Conservation (phyloP, 169 alveolate species). For the Haemoproteus tartakovskyi region DNA sequence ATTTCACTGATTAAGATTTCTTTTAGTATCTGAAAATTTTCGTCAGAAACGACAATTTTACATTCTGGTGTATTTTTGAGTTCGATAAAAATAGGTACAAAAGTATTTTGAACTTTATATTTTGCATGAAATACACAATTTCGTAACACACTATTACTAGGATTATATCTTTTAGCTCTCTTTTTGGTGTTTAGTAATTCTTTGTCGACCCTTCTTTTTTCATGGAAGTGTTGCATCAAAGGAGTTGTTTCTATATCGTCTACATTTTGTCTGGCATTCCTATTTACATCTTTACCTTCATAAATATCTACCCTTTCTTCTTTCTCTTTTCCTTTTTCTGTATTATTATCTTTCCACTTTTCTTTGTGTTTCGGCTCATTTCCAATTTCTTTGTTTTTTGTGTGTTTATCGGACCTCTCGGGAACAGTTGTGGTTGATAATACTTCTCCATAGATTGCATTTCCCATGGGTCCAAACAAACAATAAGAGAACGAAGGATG, state of each 20-base stretch:
- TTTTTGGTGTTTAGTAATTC: constrained; percentile 27
- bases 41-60: constrained; percentile 18
- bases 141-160: constrained; percentile 27
- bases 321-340: too few relatives aligned
- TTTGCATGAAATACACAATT: constrained; percentile 37
- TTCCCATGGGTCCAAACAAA: constrained; percentile 7
- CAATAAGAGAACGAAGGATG: too few relatives aligned
- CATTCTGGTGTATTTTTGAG: constrained; percentile 44
- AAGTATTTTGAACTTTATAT: constrained; percentile 13
- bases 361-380: too few relatives aligned
- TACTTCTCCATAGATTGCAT: constrained; percentile 4
- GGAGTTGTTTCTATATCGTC: too few relatives aligned
- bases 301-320: too few relatives aligned
- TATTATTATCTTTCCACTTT: too few relatives aligned
- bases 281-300: background rate
- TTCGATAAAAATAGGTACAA: constrained; percentile 26
- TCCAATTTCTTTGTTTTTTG: too few relatives aligned
- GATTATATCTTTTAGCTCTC: constrained; percentile 38
- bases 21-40: constrained; percentile 17
- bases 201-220: too few relatives aligned
- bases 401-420: background rate
- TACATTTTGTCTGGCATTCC: too few relatives aligned
- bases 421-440: background rate
- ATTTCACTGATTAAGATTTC: constrained; percentile 45
- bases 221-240: too few relatives aligned